Percentiles rank a stretch among this genome's conserved stretches.
Conservation (phyloP, 2,329 filamentous ascomycete species). For the Aspergillus pseudonomiae region DNA sequence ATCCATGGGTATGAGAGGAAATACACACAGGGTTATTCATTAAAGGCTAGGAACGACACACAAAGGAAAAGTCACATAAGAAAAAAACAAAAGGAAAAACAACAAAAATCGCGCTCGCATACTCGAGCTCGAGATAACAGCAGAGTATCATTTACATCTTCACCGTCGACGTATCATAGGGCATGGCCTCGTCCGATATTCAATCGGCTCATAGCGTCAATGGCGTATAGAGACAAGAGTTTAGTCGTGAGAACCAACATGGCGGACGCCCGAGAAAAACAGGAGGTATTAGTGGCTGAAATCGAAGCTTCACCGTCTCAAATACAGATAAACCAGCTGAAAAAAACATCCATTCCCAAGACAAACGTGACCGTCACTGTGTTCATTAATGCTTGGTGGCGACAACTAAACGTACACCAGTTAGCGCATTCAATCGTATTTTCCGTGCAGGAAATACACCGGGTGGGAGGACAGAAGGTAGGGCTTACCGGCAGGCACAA, state of each 20-base stretch:
- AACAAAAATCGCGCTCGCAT: slow-evolving; percentile 29
- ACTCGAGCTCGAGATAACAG: slow-evolving; percentile 39
- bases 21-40: slow-evolving; percentile 20
- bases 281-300: slow-evolving; percentile 42
- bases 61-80: slow-evolving; percentile 14
- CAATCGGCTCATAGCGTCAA: slow-evolving; percentile 33
- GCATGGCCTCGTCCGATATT: slow-evolving; percentile 29
- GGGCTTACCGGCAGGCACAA: slow-evolving; percentile 81
- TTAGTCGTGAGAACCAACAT: slow-evolving; percentile 34
- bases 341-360: slow-evolving; percentile 35
- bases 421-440: slow-evolving; percentile 20
- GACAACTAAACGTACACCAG: slow-evolving; percentile 40
- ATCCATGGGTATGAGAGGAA: not conserved
- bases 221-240: slow-evolving; percentile 31
- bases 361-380: slow-evolving; percentile 33
- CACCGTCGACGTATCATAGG: slow-evolving; percentile 32
- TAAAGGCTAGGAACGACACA: slow-evolving; percentile 25
- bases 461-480: slow-evolving; percentile 4
- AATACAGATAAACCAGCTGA: slow-evolving; percentile 37
- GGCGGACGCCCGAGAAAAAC: slow-evolving; percentile 38
- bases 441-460: not conserved
- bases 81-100: slow-evolving; percentile 14
- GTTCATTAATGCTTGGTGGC: slow-evolving; percentile 44
- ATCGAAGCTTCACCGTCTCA: slow-evolving; percentile 35
- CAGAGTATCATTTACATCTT: slow-evolving; percentile 50